Conservation (phyloP, 306 rosid species). For the Vicia sativa region DNA sequence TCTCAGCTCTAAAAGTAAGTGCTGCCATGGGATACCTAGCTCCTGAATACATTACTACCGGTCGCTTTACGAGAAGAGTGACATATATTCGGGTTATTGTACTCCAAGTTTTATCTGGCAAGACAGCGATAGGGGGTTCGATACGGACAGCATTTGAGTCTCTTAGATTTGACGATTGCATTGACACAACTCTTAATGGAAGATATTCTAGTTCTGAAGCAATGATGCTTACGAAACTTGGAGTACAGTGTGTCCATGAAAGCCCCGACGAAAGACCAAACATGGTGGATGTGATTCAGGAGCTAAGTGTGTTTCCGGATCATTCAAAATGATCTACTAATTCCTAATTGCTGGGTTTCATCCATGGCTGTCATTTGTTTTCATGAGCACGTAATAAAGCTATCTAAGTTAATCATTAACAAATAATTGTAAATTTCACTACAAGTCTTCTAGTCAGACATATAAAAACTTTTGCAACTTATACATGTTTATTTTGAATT, state of each 20-base stretch:
- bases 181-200: conserved; percentile 62
- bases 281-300: conserved; percentile 57
- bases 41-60: conserved; percentile 87
- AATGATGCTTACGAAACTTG: conserved; percentile 58
- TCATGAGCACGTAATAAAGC: conserved; percentile 5
- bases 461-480: background rate
- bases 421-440: conserved; percentile 14
- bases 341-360: background rate
- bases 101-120: conserved; percentile 83
- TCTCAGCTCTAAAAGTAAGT: conserved; percentile 86
- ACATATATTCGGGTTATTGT: conserved; percentile 85
- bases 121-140: conserved; percentile 51
- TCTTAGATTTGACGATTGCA: conserved; percentile 55
- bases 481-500: background rate
- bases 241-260: conserved; percentile 68
- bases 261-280: conserved; percentile 72
- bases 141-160: conserved; percentile 59
- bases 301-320: conserved; percentile 46
- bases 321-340: conserved; percentile 28
- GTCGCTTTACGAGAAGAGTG: conserved; percentile 90
- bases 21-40: conserved; percentile 99
- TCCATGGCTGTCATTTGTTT: conserved; percentile 22
- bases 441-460: background rate
- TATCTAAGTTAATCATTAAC: background rate
- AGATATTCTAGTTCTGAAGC: conserved; percentile 69